Evolutionary conservation across 768 basidiomycete genomes (phyloP), one percentile per base, ranked within the genome.

Genomic region (Rhodosporidiobolus odoratus): DNA sequence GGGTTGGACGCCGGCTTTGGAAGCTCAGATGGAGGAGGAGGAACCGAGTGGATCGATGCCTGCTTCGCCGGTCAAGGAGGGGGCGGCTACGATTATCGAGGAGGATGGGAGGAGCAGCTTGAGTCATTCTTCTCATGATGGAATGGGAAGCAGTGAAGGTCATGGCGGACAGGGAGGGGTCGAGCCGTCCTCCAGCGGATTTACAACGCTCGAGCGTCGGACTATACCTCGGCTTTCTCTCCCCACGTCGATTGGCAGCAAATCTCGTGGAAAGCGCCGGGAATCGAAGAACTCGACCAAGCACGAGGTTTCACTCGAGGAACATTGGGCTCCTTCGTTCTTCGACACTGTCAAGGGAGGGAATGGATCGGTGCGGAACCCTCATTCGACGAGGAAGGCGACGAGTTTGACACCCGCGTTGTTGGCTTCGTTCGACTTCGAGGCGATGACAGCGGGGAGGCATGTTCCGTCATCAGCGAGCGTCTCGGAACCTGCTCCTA

Each of bases 331-430:
- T 9, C 58, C 66, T 8, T n/a, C 43, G 2, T 67, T 67, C 52
- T 54, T 67, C 50, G 59, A 67, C 53, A 53, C 58, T 17, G 58
- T 61, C 17, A 37, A 53, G 53, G 34, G 32, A 25, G 65, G 41
- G 19, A 21, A 30, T 3, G 43, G 56, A 1, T 4, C n/a, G 23
- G 34, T 25, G 2, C 35, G 41, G 16, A 53, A 47, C 35, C 66
- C 66, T 37, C 32, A 61, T 4, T 54, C 52, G 38, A 61, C 59
- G 40, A 52, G 66, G 37, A 62, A 62, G 43, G 59, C 66, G 41
- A 67, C 66, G 16, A 43, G 27, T 6, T 43, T 67, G 37, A 17
- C 48, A 21, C 59, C 15, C 25, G 59, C 54, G 32, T 30, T 59
- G 16, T 19, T 66, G n/a, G 38, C 58, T 2, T 4, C 27, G 21